A percentile compares a stretch with the other conserved stretches of the same genome.
Conservation (phyloP, 2,329 filamentous ascomycete species). For the Rosellinia necatrix region DNA sequence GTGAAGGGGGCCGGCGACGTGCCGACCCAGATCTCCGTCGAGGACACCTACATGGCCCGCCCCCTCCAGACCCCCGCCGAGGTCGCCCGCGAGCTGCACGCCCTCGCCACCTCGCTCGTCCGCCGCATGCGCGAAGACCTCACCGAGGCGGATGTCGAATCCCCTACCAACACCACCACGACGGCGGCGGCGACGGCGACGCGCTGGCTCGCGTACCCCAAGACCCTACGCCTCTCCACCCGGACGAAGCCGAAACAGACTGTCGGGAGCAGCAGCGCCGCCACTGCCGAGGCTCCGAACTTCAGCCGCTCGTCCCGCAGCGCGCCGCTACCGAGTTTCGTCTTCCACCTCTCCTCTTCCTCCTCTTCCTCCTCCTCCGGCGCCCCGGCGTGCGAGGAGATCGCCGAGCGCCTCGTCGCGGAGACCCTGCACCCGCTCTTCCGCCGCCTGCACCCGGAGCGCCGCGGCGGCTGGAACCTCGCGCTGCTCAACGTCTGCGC, state of each 20-base stretch:
- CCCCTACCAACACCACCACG: not conserved
- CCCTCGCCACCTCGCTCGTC: constrained; percentile 71
- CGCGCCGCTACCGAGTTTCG: constrained; percentile 70
- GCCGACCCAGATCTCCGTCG: constrained; percentile 89
- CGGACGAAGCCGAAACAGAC: constrained; percentile 56
- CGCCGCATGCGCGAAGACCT: constrained; percentile 81
- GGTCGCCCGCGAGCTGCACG: constrained; percentile 70
- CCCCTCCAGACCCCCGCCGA: constrained; percentile 67
- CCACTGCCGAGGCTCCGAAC: constrained; percentile 5
- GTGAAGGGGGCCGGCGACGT: constrained; percentile 73
- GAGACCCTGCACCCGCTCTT: constrained; percentile 75
- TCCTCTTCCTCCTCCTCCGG: not conserved
- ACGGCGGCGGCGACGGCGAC: not conserved
- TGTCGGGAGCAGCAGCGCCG: constrained; percentile 38
- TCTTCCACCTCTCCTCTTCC: constrained; percentile 61
- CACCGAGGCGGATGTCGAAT: constrained; percentile 47
- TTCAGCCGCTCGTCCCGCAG: constrained; percentile 79
- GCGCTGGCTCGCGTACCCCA: constrained; percentile 78
- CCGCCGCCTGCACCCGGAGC: constrained; percentile 70
- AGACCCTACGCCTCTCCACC: constrained; percentile 79
- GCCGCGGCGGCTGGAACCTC: constrained; percentile 72
- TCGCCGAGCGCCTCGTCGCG: constrained; percentile 70
- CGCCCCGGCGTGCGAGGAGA: constrained; percentile 43
- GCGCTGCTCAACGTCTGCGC: constrained; percentile 86
- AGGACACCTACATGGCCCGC: constrained; percentile 79